Evolutionary conservation across 2,329 filamentous ascomycete genomes (phyloP), one percentile per base, ranked within the genome.

Genomic region (Pseudogymnoascus sp.): DNA sequence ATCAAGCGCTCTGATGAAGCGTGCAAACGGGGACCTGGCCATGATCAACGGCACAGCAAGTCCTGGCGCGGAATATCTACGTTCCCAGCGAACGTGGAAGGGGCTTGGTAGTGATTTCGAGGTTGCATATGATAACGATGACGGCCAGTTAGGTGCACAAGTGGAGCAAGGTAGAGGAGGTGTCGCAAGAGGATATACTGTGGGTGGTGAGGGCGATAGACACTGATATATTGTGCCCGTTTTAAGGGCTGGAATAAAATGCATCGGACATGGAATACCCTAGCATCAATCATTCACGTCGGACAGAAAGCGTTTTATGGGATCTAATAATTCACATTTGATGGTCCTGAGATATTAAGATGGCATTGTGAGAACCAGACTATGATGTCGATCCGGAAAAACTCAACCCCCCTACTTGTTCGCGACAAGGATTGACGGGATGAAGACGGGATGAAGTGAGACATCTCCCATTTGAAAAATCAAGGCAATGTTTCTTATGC

Each of bases 141-240:
- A 75, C 12, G 79, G 82, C 59, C 71, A 71, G 6, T 69, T 75
- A 37, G 80, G 88, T 60, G 85, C 88, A 1, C 71, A 82, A 15
- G 81, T 99, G 61, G 90, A 96, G 69, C 85, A 96, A 73, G 94
- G 94, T 1, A 82, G 90, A 64, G 88, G 85, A 65, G 94, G 94
- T 13, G 84, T 97, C 60, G 94, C 94, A 33, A 84, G 89, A 67
- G 94, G 92, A 0, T 99, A 99, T 75, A 83, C 79, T 0, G 87
- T 94, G 58, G 89, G 88, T 6, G 82, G 84, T 18, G 77, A 76
- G 56, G 66, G 67, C 59, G 71, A 73, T 55, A 73, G 67, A 58
- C 60, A 60, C 21, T 64, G 57, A 63, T 48, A 34, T 52, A 12
- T 18, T 52, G 45, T 30, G 28, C 45, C 45, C 26, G 26, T 30